Evolutionary conservation across 1,139 yeast species (phyloP), one percentile per base, ranked within the genome.

Genomic region (Yamadazyma atmosphaerica): DNA sequence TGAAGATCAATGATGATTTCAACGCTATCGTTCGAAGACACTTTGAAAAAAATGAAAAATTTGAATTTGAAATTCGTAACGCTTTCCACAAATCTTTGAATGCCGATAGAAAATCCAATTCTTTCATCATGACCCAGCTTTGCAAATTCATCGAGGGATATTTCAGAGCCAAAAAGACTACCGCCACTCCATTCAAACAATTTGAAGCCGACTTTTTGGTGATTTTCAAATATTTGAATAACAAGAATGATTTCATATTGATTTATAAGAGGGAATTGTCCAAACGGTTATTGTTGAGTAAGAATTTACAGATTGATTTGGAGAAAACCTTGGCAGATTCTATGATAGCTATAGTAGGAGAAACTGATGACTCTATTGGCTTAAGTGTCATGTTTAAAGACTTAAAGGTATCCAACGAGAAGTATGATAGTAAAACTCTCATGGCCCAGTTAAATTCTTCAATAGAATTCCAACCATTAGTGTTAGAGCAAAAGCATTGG

Each of bases 401-500:
- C 40, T 49, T 66, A 32, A 43, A 40, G 11, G 34, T 32, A 0
- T 61, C 70, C 1, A 50, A 45, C 21, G 47, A 42, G 2, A 45
- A 45, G 3, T 60, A 52, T 38, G 37, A 42, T 11, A 40, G 52
- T 2, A 39, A 41, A 8, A 32, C 37, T 4, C 32, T 47, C 2
- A 40, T 37, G n/a, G 29, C 33, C 23, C 11, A 29, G 24, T 15
- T 31, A 12, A 10, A 31, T 12, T 18, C 33, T 7, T 32, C 35
- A 1, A 38, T 58, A n/a, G 63, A 59, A 7, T 69, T 71, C 44
- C 51, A 44, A 26, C 68, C 70, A 0, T 44, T 68, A 33, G 52
- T 71, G 2, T 55, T 72, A 32, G 67, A 63, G 37, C 60, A 60
- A 45, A 55, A 58, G 26, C 49, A 56, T 35, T 72, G 77, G 77